Evolutionary conservation across 2,329 filamentous ascomycete genomes (phyloP).

Genomic region (Aspergillus sp.): DNA sequence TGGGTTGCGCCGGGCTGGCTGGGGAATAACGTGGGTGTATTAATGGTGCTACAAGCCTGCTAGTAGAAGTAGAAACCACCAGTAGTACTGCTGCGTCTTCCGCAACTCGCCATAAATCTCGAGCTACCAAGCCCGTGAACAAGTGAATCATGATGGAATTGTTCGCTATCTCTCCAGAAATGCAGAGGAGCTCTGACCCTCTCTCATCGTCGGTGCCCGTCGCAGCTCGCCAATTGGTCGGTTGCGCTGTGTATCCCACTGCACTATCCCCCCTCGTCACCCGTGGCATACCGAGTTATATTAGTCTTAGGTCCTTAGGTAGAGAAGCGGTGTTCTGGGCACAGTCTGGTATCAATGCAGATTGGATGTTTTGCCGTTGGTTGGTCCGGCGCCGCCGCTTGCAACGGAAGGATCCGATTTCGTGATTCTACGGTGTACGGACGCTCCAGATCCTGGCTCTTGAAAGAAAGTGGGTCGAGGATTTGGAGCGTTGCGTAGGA

Average conservation of each 20-base stretch:
- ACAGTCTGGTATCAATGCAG: conserved; percentile 15
- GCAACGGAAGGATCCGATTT: conserved; percentile 7
- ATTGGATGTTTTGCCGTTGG: not conserved
- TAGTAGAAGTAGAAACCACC: not conserved
- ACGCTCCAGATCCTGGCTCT: not conserved
- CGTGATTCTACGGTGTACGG: conserved; percentile 13
- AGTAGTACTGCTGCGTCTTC: not conserved
- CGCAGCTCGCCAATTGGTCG: not conserved
- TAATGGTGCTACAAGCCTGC: not conserved
- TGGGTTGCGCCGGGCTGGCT: not conserved
- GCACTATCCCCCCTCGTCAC: not conserved
- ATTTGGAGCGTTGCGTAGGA: not conserved
- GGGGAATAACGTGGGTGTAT: not conserved
- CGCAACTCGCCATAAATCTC: too few relatives aligned
- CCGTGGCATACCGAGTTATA: not conserved
- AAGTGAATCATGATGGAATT: too few relatives aligned
- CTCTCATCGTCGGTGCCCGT: not conserved
- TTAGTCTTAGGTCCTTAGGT: not conserved
- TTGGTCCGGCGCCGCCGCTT: not conserved
- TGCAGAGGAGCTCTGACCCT: not conserved
- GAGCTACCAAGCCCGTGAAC: too few relatives aligned
- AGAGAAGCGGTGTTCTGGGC: not conserved
- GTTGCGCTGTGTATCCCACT: not conserved
- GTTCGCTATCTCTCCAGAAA: too few relatives aligned
- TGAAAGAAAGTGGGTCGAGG: not conserved